These are phyloP conservation scores for Ostreobium quekettii DNA, from an alignment of 139 green algal species.

Conservation along the genomic window DNA sequence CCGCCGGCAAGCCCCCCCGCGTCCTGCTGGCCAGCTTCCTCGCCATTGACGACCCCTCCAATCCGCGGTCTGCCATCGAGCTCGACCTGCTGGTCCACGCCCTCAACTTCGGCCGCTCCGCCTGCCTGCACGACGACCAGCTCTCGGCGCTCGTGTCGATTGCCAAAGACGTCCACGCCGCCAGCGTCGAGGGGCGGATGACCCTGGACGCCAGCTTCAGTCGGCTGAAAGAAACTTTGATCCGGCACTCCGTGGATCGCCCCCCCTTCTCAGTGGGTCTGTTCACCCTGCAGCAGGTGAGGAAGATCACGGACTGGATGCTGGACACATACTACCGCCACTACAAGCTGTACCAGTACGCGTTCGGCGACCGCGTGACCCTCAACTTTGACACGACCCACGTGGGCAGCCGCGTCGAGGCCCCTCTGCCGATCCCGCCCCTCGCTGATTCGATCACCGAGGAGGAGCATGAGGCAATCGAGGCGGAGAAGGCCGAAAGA, in stretches of 20 bases:
- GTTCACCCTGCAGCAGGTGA: constrained; percentile 43
- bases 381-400: constrained; percentile 38
- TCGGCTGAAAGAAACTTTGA: constrained; percentile 42
- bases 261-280: constrained; percentile 57
- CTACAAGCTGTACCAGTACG: constrained; percentile 69
- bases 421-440: constrained; percentile 25
- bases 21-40: not conserved
- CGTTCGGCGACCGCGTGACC: constrained; percentile 41
- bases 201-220: constrained; percentile 45
- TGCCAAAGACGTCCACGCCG: constrained; percentile 40
- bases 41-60: not conserved
- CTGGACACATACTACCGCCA: constrained; percentile 57
- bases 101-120: constrained; percentile 17
- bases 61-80: constrained; percentile 19
- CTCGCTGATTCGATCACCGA: constrained; percentile 36
- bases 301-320: constrained; percentile 42
- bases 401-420: constrained; percentile 35
- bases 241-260: constrained; percentile 50
- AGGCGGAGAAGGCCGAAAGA: constrained; percentile 21
- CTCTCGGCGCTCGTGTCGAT: constrained; percentile 49
- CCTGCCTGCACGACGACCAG: constrained; percentile 38
- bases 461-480: constrained; percentile 33
- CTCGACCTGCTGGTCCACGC: constrained; percentile 27
- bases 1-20: not conserved
- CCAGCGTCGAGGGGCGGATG: constrained; percentile 21